Base-by-base conservation (phyloP, 1,284 basidiomycete genomes). In the Lignosus rhinocerotis region DNA sequence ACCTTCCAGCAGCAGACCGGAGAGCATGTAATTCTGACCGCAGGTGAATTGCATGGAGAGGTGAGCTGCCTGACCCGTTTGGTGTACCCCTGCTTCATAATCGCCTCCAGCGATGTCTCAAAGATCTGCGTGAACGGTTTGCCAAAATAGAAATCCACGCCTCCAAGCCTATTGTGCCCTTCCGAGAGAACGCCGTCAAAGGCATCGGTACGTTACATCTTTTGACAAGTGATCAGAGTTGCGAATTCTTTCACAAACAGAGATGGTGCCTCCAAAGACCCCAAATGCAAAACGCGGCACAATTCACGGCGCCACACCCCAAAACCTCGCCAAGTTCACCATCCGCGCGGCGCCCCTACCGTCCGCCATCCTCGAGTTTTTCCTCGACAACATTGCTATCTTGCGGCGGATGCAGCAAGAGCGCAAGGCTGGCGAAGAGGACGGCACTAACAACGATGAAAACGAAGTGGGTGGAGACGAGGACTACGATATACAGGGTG, bases 1-100 rank as follows among this genome's bases (percentile, higher is more conserved):
- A 96, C 93, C 0, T 92, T 98, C 71, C 93, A 98, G 62, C 96
- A 99, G 74, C 88, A 94, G 68, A 98, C 95, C 0, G 97, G 97
- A 42, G 97, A 99, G 75, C 93, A 98, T 73, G 97, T 99, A 55
- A 98, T 99, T 65, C 76, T 98, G 61, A 93, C 94, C 7, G 97
- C 97, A 0, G 97, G 97, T 55, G 97, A 99, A 72, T 76, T 99
- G 56, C 97, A 99, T 73, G 78, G 99, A 21, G 96, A 99, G 84
- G 94, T 93, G 59, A 30, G 72, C 61, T 11, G 33, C 16, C 14
- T n/a, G 5, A 36, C 3, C 6, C 25, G 6, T 39, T 19, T 9
- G 7, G 8, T 21, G 39, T 30, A 38, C 25, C 46, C 45, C 6
- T 19, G 19, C 6, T 36, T 54, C 21, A 32, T 21, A n/a, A 50